phyloP scores from a whole-genome alignment of 2,329 filamentous ascomycete species.

The Monilinia laxa region DNA sequence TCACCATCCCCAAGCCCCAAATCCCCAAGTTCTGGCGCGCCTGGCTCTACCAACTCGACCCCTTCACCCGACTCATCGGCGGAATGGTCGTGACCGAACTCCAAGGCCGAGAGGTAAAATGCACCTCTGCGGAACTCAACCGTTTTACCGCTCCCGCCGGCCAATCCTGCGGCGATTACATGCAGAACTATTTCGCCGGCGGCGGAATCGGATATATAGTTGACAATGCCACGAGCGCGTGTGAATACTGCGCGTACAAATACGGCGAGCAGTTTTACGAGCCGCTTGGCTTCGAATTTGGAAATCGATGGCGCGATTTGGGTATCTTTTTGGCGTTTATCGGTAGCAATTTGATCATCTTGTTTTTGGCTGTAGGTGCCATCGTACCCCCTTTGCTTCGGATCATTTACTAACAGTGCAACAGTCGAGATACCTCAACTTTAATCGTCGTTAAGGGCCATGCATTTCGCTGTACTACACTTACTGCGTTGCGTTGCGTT shows the following conservation, averaged over 20 bases:
- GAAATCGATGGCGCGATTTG: slow-evolving; percentile 74
- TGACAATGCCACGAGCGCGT: slow-evolving; percentile 62
- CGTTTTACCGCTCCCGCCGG: slow-evolving; percentile 64
- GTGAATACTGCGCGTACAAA: slow-evolving; percentile 79
- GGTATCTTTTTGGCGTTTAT: slow-evolving; percentile 78
- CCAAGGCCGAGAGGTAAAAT: slow-evolving; percentile 62
- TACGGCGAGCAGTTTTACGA: slow-evolving; percentile 78
- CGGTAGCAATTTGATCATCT: slow-evolving; percentile 69
- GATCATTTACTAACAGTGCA: slow-evolving; percentile 22
- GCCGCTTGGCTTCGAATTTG: slow-evolving; percentile 64
- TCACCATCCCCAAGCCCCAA: slow-evolving; percentile 74
- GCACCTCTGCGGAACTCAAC: slow-evolving; percentile 62
- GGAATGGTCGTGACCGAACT: slow-evolving; percentile 79
- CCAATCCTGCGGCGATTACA: slow-evolving; percentile 72
- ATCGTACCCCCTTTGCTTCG: background rate
- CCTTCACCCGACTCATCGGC: slow-evolving; percentile 77
- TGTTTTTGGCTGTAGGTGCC: slow-evolving; percentile 50
- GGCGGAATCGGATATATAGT: slow-evolving; percentile 73
- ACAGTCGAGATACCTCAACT: slow-evolving; percentile 46
- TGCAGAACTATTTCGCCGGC: slow-evolving; percentile 64
- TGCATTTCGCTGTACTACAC: too few relatives aligned
- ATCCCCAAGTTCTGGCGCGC: slow-evolving; percentile 77
- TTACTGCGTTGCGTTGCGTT: background rate
- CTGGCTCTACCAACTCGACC: slow-evolving; percentile 81
- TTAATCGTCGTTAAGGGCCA: slow-evolving; percentile 44